Evolutionary conservation across 2,329 filamentous ascomycete genomes (phyloP), one percentile per base, ranked within the genome.

Genomic region (Acrocalymma vagum): DNA sequence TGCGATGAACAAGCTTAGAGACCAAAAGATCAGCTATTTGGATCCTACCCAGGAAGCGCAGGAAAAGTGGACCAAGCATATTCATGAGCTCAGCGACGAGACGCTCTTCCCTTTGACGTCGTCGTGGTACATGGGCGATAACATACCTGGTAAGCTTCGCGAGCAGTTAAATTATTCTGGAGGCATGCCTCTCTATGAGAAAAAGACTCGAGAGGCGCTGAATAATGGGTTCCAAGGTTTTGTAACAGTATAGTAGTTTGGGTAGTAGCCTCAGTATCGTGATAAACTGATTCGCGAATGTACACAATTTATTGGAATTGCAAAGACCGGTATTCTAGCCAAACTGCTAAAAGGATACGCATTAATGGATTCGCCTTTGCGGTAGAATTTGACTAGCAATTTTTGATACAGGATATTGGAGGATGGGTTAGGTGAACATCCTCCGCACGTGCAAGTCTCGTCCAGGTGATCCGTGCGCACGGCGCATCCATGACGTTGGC

Each of bases 161-260:
- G 74, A 76, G 57, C 73, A 73, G 41, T 54, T 77, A 32, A 75
- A 69, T 31, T 77, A 67, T 51, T 62, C 72, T 8, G 73, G 73
- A 6, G 74, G 73, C 0, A 62, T 72, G 29, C 68, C 69, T 2
- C 17, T 65, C 45, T 75, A 76, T 27, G 65, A 67, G 44, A 60
- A 69, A 45, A 58, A 72, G 49, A 69, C 67, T 38, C 58, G 71
- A 30, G 64, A 58, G 26, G 63, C 60, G 38, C 53, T 75, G 32
- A 61, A 74, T 23, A 64, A 66, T 24, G 65, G 60, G 2, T 62
- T 69, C 31, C 48, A 58, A 20, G 67, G 66, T 0, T 71, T 70
- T 13, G 43, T 69, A 10, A 67, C 60, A 2, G 65, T 59, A 22
- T 66, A 42, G 49, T n/a, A n/a, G n/a, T n/a, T n/a, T n/a, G n/a